Evolutionary conservation across 208 protist genomes (phyloP), one percentile per base, ranked within the genome.

Genomic region (Leishmania arabica): DNA sequence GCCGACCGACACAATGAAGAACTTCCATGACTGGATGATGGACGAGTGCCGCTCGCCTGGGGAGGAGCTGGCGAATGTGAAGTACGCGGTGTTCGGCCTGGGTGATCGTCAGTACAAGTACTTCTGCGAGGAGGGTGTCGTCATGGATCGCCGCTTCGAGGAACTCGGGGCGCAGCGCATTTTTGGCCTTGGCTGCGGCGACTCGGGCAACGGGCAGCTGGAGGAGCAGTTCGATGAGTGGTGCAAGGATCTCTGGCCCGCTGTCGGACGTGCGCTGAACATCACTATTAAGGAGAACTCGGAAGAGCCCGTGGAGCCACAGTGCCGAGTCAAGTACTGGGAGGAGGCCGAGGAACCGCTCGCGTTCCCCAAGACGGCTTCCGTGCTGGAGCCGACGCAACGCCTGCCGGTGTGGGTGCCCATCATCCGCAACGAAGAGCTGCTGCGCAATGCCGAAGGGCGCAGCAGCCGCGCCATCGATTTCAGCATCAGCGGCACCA

Each of bases 41-140:
- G 90, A 97, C 65, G 90, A 95, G 17, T 74, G 77, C 66, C 90
- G 91, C 71, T 49, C 69, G 3, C 74, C 79, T 2, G 89, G 84
- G 0, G 93, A 92, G 87, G 91, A 94, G 88, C 87, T 98, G 13
- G 70, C 53, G 17, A 78, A 85, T 21, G 84, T 98, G 17, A 89
- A 95, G 84, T 99, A 96, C 91, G 87, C 92, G 66, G 93, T 99
- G 66, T 95, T 99, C 65, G 95, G 89, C 27, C 86, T 99, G 6
- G 96, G 97, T 31, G 97, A 99, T 86, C 86, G 87, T 4, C 95
- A 98, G 92, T 97, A 95, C 89, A 90, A 91, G 82, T 90, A 97
- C 90, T 96, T 97, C 78, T 97, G 94, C 76, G 92, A 95, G 81
- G 93, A 96, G 80, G 93, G 86, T 62, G 90, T 94, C 72, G 88